Conservation (phyloP, 352 stramenopile genomes). For the Phytopythium oedochilum region DNA sequence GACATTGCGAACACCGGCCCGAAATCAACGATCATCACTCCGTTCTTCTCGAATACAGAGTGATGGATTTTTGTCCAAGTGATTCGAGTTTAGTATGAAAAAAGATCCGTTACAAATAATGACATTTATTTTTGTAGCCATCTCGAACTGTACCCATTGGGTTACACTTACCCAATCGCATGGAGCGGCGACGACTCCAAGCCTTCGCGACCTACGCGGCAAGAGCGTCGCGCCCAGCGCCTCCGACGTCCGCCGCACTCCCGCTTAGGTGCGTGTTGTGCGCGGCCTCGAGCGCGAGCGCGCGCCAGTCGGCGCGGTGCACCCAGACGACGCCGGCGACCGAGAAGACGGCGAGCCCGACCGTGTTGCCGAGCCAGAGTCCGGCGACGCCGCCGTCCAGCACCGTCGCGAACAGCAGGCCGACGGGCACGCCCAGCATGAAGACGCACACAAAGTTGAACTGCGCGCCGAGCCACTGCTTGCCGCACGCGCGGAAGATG, state of each 20-base stretch:
- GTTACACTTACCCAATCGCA: background rate
- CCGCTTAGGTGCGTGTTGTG: constrained; percentile 20
- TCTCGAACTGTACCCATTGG: background rate
- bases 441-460: constrained; percentile 30
- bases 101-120: too few species aligned
- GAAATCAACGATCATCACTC: background rate
- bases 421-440: constrained; percentile 24
- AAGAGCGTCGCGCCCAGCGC: background rate
- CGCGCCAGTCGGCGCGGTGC: constrained; percentile 24
- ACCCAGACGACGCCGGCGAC: constrained; percentile 21
- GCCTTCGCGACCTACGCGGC: background rate
- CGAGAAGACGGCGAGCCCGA: constrained; percentile 20
- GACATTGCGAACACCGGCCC: background rate
- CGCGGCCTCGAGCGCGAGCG: constrained; percentile 21
- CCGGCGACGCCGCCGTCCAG: constrained; percentile 17
- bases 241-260: background rate
- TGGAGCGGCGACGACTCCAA: too few species aligned
- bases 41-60: background rate
- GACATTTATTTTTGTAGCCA: background rate
- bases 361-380: constrained; percentile 33
- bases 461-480: constrained; percentile 25
- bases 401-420: constrained; percentile 14
- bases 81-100: too few species aligned
- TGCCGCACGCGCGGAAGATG: constrained; percentile 23
- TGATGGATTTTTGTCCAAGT: too few species aligned